These are phyloP conservation scores for Scortechinia acanthostroma DNA, from an alignment of 2,329 filamentous ascomycete species.

Conservation along the genomic window DNA sequence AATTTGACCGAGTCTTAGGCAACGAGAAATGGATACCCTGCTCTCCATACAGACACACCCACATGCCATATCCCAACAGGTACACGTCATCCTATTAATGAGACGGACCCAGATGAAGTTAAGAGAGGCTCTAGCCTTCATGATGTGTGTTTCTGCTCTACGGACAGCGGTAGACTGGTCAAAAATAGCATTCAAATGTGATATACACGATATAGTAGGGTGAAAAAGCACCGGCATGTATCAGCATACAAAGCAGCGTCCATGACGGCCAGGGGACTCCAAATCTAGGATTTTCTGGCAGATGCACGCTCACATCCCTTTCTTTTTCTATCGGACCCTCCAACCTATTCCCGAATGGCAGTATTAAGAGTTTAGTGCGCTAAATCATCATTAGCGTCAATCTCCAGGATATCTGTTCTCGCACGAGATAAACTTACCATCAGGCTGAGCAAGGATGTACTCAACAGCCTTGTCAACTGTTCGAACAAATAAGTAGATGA, in stretches of 20 bases:
- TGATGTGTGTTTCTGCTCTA: no score
- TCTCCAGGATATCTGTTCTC: no score
- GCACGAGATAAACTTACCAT: slow-evolving; percentile 44
- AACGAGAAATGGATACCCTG: no score
- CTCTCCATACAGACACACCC: no score
- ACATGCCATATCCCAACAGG: no score
- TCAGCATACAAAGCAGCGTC: background rate
- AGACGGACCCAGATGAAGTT: no score
- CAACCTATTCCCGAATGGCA: background rate
- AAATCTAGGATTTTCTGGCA: background rate
- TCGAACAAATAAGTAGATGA: slow-evolving; percentile 12
- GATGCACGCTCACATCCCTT: background rate
- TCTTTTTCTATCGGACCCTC: background rate
- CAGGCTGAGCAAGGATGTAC: slow-evolving; percentile 70
- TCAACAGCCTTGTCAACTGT: slow-evolving; percentile 70
- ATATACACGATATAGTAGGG: slow-evolving; percentile 3
- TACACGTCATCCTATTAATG: no score
- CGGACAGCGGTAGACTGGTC: no score
- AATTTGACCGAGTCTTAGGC: no score
- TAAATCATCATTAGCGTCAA: no score
- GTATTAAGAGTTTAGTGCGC: background rate
- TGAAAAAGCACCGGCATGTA: slow-evolving; percentile 1
- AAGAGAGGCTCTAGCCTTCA: no score
- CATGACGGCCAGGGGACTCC: background rate
- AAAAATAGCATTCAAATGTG: background rate